Evolutionary conservation across 2,329 filamentous ascomycete species (phyloP).

Genomic region (Aureobasidium sp.): DNA sequence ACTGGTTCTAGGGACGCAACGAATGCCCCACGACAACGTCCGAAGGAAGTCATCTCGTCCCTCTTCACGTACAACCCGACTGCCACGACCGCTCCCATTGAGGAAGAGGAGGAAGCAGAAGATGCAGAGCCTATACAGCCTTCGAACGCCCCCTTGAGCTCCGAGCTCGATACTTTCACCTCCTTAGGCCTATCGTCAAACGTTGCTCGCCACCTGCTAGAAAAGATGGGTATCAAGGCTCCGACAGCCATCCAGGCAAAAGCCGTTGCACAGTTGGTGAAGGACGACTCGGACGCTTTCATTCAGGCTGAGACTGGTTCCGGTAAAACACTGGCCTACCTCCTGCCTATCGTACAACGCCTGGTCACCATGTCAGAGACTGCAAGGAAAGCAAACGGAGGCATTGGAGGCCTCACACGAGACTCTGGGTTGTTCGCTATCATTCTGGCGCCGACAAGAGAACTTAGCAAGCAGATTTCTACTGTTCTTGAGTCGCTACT

Average conservation of each 20-base stretch:
- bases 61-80: constrained; percentile 86
- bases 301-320: constrained; percentile 96
- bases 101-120: constrained; percentile 37
- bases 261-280: constrained; percentile 71
- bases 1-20: constrained; percentile 6
- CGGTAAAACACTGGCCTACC: constrained; percentile 93
- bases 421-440: constrained; percentile 90
- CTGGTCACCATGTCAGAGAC: constrained; percentile 65
- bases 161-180: constrained; percentile 78
- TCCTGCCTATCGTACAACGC: constrained; percentile 83
- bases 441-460: constrained; percentile 86
- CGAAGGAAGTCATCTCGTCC: constrained; percentile 71
- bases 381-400: constrained; percentile 36
- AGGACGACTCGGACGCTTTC: constrained; percentile 81
- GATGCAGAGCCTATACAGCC: constrained; percentile 55
- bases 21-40: constrained; percentile 18
- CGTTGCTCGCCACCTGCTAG: constrained; percentile 72
- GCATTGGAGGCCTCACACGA: constrained; percentile 56
- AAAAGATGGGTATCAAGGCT: constrained; percentile 80
- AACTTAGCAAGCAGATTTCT: constrained; percentile 90
- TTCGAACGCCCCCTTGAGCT: constrained; percentile 82
- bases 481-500: constrained; percentile 77
- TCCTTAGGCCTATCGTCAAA: constrained; percentile 74
- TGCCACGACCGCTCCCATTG: constrained; percentile 53
- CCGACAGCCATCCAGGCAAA: constrained; percentile 94